A percentile compares a stretch with the other conserved stretches of the same genome.
Evolutionary conservation across 2,329 filamentous ascomycete species (phyloP).

Genomic region (Akanthomyces dipterigenus): DNA sequence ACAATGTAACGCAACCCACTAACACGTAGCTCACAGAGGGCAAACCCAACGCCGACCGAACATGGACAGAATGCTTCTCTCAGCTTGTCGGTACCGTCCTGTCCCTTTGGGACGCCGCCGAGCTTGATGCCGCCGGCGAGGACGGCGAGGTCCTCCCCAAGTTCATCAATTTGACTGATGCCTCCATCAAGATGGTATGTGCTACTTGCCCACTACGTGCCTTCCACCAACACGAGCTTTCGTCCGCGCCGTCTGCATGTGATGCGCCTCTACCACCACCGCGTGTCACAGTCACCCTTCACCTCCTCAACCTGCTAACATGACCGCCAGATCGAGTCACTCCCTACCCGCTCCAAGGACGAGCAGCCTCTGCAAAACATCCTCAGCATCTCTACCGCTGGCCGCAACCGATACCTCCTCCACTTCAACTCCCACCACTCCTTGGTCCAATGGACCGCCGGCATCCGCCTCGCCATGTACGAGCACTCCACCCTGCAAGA

Average conservation of each 20-base stretch:
- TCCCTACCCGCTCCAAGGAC: slow-evolving; percentile 71
- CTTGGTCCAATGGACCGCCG: slow-evolving; percentile 90
- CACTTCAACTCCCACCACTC: slow-evolving; percentile 96
- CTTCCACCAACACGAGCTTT: neutral
- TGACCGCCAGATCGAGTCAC: slow-evolving; percentile 64
- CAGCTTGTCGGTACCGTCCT: slow-evolving; percentile 93
- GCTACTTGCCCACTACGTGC: slow-evolving; percentile 3
- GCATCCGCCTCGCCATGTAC: slow-evolving; percentile 87
- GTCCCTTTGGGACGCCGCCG: slow-evolving; percentile 90
- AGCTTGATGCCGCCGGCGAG: slow-evolving; percentile 79
- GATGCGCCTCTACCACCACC: neutral
- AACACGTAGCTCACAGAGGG: slow-evolving; percentile 56
- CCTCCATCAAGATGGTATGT: slow-evolving; percentile 92
- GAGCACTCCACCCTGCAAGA: slow-evolving; percentile 91
- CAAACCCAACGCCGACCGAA: slow-evolving; percentile 74
- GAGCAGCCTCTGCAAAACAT: slow-evolving; percentile 88
- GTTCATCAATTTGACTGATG: slow-evolving; percentile 95
- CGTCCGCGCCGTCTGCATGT: neutral
- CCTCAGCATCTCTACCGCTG: slow-evolving; percentile 89
- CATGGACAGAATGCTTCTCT: slow-evolving; percentile 95
- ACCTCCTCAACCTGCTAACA: neutral
- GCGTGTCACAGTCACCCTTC: neutral
- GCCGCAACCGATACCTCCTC: slow-evolving; percentile 87
- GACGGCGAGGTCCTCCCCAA: slow-evolving; percentile 81
- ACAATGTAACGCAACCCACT: slow-evolving; percentile 5